A percentile compares a stretch with the other conserved stretches of the same genome.
phyloP scores from a whole-genome alignment of 495 filamentous ascomycete genomes.

The Hyaloscypha finlandica region DNA sequence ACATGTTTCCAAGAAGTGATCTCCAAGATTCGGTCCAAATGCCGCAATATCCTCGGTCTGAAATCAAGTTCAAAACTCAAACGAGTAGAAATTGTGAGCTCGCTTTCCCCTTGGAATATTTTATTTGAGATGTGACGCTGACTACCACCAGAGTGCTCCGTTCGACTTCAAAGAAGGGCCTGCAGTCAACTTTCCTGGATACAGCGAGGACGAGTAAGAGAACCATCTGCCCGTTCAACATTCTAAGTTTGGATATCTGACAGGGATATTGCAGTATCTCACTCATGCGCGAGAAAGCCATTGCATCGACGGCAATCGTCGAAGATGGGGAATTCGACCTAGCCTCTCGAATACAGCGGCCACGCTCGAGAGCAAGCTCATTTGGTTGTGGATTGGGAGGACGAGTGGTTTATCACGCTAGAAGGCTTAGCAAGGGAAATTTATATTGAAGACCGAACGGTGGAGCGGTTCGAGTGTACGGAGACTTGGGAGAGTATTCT shows the following conservation, averaged over 20 bases:
- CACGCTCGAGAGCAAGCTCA: slow-evolving; percentile 13
- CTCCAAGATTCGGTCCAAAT: slow-evolving; percentile 19
- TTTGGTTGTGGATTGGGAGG: slow-evolving; percentile 18
- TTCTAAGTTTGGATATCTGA: neutral
- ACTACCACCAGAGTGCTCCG: slow-evolving; percentile 16
- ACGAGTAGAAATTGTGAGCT: slow-evolving; percentile 24
- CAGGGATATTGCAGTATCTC: slow-evolving; percentile 17
- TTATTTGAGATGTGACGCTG: neutral
- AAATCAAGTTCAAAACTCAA: slow-evolving; percentile 8
- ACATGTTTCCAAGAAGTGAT: slow-evolving; percentile 13
- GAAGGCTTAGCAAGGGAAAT: slow-evolving; percentile 20
- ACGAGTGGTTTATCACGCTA: slow-evolving; percentile 14
- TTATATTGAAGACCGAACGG: neutral
- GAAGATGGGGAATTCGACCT: slow-evolving; percentile 21
- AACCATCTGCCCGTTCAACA: neutral
- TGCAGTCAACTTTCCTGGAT: slow-evolving; percentile 27
- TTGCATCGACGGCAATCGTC: slow-evolving; percentile 27
- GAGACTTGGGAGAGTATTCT: neutral
- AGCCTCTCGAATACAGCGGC: neutral
- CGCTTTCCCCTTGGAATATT: neutral
- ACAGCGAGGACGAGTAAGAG: slow-evolving; percentile 30
- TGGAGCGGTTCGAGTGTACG: neutral
- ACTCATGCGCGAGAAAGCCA: slow-evolving; percentile 31
- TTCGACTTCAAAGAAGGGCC: slow-evolving; percentile 32
- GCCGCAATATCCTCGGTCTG: slow-evolving; percentile 22